phyloP scores from a whole-genome alignment of 2,329 filamentous ascomycete species.

The Hypoxylon sp. region DNA sequence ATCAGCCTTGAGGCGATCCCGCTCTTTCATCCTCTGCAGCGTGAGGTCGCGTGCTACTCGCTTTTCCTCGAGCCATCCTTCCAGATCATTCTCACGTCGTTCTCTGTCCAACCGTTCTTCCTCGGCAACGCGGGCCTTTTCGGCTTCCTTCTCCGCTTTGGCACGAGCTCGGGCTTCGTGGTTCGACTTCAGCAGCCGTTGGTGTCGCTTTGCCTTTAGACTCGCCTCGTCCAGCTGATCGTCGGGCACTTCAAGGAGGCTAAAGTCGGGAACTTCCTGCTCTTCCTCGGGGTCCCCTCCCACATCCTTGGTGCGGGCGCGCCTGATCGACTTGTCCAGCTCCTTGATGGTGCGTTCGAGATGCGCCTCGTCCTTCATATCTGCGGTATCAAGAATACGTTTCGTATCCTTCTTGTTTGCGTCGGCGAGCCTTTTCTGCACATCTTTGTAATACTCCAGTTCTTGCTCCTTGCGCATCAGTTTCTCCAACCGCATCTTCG shows the following conservation, averaged over 20 bases:
- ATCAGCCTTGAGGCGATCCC: slow-evolving; percentile 91
- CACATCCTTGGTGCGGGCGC: slow-evolving; percentile 91
- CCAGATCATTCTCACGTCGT: slow-evolving; percentile 81
- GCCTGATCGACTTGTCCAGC: slow-evolving; percentile 87
- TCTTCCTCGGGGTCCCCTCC: slow-evolving; percentile 83
- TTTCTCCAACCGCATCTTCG: slow-evolving; percentile 96
- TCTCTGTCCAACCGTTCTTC: slow-evolving; percentile 85
- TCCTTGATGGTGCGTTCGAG: slow-evolving; percentile 87
- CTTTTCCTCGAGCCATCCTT: slow-evolving; percentile 86
- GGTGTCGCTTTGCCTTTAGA: slow-evolving; percentile 90
- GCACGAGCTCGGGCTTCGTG: slow-evolving; percentile 92
- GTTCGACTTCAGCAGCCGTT: slow-evolving; percentile 91
- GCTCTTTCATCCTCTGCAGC: slow-evolving; percentile 88
- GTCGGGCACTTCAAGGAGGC: slow-evolving; percentile 86
- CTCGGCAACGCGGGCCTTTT: slow-evolving; percentile 84
- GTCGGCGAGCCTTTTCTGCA: slow-evolving; percentile 75
- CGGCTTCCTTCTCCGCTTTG: slow-evolving; percentile 93
- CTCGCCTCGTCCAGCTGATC: slow-evolving; percentile 92
- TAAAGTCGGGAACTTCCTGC: slow-evolving; percentile 83
- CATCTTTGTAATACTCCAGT: slow-evolving; percentile 88
- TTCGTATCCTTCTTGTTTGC: slow-evolving; percentile 92
- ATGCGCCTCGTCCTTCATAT: slow-evolving; percentile 88
- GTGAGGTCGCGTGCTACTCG: slow-evolving; percentile 74
- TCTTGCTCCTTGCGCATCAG: slow-evolving; percentile 96
- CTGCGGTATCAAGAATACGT: slow-evolving; percentile 85